Conservation (phyloP, 208 protist genomes). For the Leishmania gerbilli region DNA sequence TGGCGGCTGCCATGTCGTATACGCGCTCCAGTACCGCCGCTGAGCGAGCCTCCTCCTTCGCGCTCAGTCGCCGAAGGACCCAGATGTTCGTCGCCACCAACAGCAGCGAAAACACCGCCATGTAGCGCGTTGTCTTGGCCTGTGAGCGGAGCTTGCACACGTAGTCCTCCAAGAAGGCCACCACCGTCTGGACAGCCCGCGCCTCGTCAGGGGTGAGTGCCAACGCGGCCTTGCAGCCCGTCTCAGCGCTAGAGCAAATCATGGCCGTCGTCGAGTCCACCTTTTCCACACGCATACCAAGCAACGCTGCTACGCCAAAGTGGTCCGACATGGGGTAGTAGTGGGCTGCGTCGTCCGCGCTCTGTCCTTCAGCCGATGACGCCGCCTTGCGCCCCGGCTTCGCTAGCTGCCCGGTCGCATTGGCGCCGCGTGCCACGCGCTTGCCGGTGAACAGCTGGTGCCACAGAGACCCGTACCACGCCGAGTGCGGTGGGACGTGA, state of each 20-base stretch:
- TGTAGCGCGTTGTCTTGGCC: conserved; percentile 39
- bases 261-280: conserved; percentile 3
- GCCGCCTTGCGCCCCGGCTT: neutral
- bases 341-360: neutral
- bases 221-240: neutral
- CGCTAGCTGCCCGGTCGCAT: neutral
- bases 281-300: conserved; percentile 37
- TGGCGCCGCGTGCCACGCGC: neutral
- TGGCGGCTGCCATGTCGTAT: conserved; percentile 34
- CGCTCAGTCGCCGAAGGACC: conserved; percentile 19
- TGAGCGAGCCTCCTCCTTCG: conserved; percentile 33
- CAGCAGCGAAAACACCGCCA: conserved; percentile 33
- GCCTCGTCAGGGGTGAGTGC: conserved; percentile 45
- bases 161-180: conserved; percentile 45
- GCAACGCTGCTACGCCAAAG: conserved; percentile 79
- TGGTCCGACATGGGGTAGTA: conserved; percentile 82
- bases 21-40: conserved; percentile 44
- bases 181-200: conserved; percentile 42
- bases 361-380: neutral
- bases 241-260: neutral
- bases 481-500: conserved; percentile 19
- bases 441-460: conserved; percentile 27
- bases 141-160: conserved; percentile 44
- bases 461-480: conserved; percentile 18
- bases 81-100: conserved; percentile 41